Evolutionary conservation across 2,329 filamentous ascomycete genomes (phyloP), one percentile per base, ranked within the genome.

Genomic region (Apiospora saccharicola): DNA sequence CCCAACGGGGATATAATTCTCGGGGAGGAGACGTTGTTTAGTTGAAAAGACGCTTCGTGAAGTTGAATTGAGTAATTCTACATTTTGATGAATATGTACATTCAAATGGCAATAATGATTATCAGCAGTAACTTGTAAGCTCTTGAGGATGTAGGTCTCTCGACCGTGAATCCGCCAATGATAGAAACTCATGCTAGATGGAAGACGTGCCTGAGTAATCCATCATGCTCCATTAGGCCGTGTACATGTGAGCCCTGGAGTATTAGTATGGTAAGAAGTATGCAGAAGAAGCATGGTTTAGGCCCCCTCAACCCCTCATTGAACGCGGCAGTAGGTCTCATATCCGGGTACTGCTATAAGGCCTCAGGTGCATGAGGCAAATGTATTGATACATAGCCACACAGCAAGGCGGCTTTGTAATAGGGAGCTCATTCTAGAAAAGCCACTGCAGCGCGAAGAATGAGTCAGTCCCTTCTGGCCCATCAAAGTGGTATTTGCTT

Each of bases 371-470:
- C 53, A 61, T 61, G 4, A 61, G 26, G 53, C 53, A 37, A 61
- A 12, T n/a, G 53, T 30, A 41, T 10, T 2, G 3, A 3, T 10
- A 8, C 37, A 61, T 61, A 61, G 30, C 53, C 53, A 61, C 53
- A 61, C 16, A 34, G 8, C 19, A 1, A 8, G 46, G 7, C 26
- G 30, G 53, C 30, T 37, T 37, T 7, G 30, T 61, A 37, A 61
- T 57, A 61, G 53, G 16, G 22, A 61, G 53, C 16, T 61, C 14
- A 5, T 61, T 61, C 53, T 61, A 61, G 53, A 61, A 61, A 22
- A 22, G 30, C 30, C 26, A 34, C 16, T 61, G 53, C 16, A 37
- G 30, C 53, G 30, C 30, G 7, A 37, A 61, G 30, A 61, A 37
- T 61, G 53, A 61, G 26, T 61, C 53, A 61, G 16, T 61, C 16